Evolutionary conservation across 371 early-diverging fungal genomes (phyloP).

Genomic region (Synchytrium microbalum): DNA sequence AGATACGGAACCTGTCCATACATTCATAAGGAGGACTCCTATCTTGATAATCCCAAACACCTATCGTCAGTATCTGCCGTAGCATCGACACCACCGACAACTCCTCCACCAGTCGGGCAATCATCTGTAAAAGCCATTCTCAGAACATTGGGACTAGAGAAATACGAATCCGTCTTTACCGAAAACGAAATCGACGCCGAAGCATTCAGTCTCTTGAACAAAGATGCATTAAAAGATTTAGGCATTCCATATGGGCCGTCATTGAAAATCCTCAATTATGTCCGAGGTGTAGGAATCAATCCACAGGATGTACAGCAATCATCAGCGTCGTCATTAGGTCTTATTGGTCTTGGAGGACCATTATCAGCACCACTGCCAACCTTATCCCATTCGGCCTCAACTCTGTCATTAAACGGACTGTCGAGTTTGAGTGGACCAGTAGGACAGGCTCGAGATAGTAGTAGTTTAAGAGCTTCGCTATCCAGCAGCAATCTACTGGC

Average conservation of each 20-base stretch:
- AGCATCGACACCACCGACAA: neutral
- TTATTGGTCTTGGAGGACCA: no score
- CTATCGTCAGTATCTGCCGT: neutral
- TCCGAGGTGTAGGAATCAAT: neutral
- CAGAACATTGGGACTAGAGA: neutral
- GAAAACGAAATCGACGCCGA: neutral
- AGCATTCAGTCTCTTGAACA: neutral
- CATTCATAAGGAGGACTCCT: neutral
- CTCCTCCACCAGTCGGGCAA: neutral
- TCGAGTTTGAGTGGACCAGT: no score
- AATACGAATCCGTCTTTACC: neutral
- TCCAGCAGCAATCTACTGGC: no score
- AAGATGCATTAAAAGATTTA: neutral
- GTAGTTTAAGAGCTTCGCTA: no score
- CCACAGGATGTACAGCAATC: neutral
- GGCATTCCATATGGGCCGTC: neutral
- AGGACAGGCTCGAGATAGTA: no score
- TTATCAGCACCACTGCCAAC: neutral
- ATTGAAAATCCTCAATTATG: neutral
- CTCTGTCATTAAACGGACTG: neutral
- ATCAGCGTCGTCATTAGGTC: no score
- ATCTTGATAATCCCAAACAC: neutral
- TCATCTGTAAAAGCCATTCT: neutral
- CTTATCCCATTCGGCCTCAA: neutral
- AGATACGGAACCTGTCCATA: neutral